Percentiles rank a stretch among this genome's conserved stretches.
Conservation (phyloP, 306 rosid genomes). For the Morella rubra region DNA sequence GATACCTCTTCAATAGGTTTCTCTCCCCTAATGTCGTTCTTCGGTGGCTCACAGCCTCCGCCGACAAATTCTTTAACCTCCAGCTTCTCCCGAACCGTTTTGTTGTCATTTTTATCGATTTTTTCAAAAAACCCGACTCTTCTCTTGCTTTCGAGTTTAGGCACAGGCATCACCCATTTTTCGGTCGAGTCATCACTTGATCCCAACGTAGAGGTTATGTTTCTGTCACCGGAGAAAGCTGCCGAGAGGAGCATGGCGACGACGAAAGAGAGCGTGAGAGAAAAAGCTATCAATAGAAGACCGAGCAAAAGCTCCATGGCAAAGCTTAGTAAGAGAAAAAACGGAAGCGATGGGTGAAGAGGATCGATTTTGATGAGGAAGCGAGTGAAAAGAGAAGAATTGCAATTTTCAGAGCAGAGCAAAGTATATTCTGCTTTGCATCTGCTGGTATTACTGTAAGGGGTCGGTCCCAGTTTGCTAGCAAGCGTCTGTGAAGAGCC, state of each 20-base stretch:
- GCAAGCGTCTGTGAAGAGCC: constrained; percentile 28
- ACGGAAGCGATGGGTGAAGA: neutral
- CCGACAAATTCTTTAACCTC: constrained; percentile 23
- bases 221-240: constrained; percentile 20
- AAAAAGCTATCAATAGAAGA: constrained; percentile 39
- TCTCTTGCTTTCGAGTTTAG: constrained; percentile 29
- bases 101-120: constrained; percentile 31
- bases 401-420: constrained; percentile 39
- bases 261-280: constrained; percentile 42
- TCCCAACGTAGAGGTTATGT: neutral
- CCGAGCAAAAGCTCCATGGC: constrained; percentile 60
- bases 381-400: constrained; percentile 22
- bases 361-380: constrained; percentile 19
- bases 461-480: constrained; percentile 44
- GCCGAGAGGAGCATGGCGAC: constrained; percentile 37
- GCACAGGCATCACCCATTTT: constrained; percentile 14
- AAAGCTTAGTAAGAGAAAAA: constrained; percentile 17
- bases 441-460: constrained; percentile 2
- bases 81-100: constrained; percentile 24
- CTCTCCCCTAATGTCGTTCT: constrained; percentile 17
- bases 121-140: constrained; percentile 33
- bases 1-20: constrained; percentile 20
- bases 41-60: constrained; percentile 23
- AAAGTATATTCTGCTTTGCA: constrained; percentile 50
- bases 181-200: neutral